Conservation (phyloP, 805 yeast species). For the Kluyveromyces nonfermentans region DNA sequence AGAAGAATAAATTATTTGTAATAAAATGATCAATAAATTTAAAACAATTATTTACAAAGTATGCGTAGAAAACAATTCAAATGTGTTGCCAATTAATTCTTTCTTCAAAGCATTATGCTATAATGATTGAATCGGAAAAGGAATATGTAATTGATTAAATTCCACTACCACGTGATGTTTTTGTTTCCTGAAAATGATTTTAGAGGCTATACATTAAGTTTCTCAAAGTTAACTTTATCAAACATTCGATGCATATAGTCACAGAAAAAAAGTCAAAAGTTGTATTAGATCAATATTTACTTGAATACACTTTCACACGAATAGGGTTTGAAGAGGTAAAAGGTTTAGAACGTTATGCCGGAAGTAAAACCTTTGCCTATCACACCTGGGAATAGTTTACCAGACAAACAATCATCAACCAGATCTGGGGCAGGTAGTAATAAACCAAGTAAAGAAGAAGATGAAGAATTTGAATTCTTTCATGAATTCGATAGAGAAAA, state of each 20-base stretch:
- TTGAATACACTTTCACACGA: neutral
- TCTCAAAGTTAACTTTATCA: neutral
- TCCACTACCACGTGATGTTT: neutral
- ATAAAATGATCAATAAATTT: neutral
- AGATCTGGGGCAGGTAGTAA: neutral
- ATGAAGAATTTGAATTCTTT: slow-evolving; percentile 28
- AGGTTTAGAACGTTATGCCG: slow-evolving; percentile 3
- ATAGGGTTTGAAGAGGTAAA: neutral
- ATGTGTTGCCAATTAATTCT: no score
- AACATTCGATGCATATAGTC: neutral
- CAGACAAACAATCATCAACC: neutral
- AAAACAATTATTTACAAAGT: no score
- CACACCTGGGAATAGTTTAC: slow-evolving; percentile 4
- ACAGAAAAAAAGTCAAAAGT: no score
- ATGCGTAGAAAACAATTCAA: no score
- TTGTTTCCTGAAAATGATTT: neutral
- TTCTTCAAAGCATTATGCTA: no score
- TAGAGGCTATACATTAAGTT: neutral
- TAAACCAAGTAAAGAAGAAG: slow-evolving; percentile 12
- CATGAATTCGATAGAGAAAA: slow-evolving; percentile 54
- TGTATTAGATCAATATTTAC: no score
- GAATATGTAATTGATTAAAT: no score
- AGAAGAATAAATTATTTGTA: no score
- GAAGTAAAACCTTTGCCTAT: slow-evolving; percentile 7
- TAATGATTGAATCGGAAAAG: no score